Conservation (phyloP, 768 basidiomycete species). For the Mycena venus region DNA sequence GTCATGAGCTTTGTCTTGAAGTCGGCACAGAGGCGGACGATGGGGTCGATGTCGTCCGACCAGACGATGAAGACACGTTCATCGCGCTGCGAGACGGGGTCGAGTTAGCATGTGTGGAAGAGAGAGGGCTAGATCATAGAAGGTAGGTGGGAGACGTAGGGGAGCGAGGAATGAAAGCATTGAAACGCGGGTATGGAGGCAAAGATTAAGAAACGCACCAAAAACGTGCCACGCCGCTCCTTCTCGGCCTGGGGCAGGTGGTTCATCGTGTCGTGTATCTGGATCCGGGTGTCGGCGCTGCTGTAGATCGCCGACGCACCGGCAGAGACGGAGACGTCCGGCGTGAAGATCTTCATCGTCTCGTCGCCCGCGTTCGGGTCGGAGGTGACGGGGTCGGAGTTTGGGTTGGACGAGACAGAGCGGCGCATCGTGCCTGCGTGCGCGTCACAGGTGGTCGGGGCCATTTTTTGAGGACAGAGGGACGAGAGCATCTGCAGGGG, state of each 20-base stretch:
- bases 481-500: constrained; percentile 41
- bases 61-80: constrained; percentile 88
- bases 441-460: constrained; percentile 79
- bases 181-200: too few species aligned
- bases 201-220: constrained; percentile 64
- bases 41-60: constrained; percentile 85
- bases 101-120: constrained; percentile 9
- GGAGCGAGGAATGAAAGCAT: too few species aligned
- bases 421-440: constrained; percentile 96
- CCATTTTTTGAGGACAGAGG: constrained; percentile 47
- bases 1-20: constrained; percentile 78
- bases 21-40: constrained; percentile 80
- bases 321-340: too few species aligned
- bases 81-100: constrained; percentile 71
- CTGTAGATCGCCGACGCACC: constrained; percentile 75
- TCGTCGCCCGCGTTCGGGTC: too few species aligned
- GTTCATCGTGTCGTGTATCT: constrained; percentile 80
- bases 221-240: constrained; percentile 92
- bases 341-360: too few species aligned
- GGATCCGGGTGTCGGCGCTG: constrained; percentile 87
- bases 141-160: too few species aligned
- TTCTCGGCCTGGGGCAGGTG: constrained; percentile 85
- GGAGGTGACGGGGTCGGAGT: constrained; percentile 70
- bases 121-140: too few species aligned
- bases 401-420: constrained; percentile 90